Evolutionary conservation across 148 eudicot genomes (phyloP).

Genomic region (Suaeda aralocaspica): DNA sequence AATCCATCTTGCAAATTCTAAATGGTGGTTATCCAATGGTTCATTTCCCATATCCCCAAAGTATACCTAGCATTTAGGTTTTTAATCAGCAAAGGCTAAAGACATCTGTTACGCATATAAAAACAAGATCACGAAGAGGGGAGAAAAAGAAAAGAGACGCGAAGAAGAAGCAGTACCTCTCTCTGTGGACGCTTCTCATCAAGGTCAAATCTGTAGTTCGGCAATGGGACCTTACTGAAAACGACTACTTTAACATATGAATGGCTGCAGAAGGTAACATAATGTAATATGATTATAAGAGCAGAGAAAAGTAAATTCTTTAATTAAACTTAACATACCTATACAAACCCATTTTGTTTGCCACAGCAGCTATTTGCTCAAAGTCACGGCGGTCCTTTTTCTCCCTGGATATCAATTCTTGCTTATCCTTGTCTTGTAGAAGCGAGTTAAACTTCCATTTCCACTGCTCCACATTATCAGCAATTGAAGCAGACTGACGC

Average conservation of each 20-base stretch:
- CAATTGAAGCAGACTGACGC: constrained; percentile 46
- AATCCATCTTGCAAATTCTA: constrained; percentile 3
- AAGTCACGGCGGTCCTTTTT: constrained; percentile 87
- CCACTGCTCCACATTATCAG: constrained; percentile 66
- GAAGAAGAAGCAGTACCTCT: constrained; percentile 51
- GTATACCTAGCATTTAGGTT: constrained; percentile 4
- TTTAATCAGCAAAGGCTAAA: constrained; percentile 1
- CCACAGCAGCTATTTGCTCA: constrained; percentile 78
- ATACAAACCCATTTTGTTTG: constrained; percentile 76
- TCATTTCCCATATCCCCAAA: neutral
- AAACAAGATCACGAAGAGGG: constrained; percentile 4
- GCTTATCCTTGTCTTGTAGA: constrained; percentile 53
- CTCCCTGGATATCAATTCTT: constrained; percentile 87
- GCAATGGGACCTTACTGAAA: constrained; percentile 86
- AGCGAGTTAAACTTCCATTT: constrained; percentile 60
- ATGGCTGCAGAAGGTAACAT: constrained; percentile 54
- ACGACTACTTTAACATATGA: constrained; percentile 78
- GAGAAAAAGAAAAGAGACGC: neutral
- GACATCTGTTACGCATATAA: neutral
- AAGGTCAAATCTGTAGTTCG: constrained; percentile 94
- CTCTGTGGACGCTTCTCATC: constrained; percentile 97
- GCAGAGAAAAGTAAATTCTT: neutral
- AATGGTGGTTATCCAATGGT: neutral
- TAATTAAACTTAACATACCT: constrained; percentile 45
- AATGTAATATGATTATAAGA: constrained; percentile 2